Evolutionary conservation across 768 basidiomycete species (phyloP), one percentile per base, ranked within the genome.

Genomic region (Auricularia heimuer): DNA sequence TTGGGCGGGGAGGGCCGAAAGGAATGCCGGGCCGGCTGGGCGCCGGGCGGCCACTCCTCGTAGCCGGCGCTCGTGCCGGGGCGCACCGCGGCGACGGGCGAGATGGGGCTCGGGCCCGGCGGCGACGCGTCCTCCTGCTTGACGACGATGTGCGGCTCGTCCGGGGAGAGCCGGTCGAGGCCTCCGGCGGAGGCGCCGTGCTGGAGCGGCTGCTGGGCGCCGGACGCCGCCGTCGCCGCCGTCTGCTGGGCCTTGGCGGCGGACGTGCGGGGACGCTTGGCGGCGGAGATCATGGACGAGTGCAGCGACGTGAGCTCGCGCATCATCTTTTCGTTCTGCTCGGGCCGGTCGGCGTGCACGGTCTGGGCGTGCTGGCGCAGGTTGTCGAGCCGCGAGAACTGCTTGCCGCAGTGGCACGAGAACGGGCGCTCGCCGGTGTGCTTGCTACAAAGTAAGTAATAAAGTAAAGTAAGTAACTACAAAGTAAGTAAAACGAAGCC

Each of bases 381-480:
- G 72, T 98, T 98, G 77, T 98, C 96, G 73, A 98, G 87, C 12
- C 96, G 87, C 4, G 93, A 94, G 73, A 98, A 98, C 69, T 95
- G 89, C 75, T 96, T 95, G 12, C 87, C 84, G 79, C 96, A 98
- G 73, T 98, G 95, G 72, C 96, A 98, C 47, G 87, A 85, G 76
- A 98, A 98, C 18, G 96, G 96, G 21, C 94, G 87, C 74, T 98
- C 96, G 67, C 96, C 96, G 3, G 96, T 98, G 76, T 98, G 96
- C 83, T 98, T 98, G 69, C 95, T 98, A 77, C 16, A 42, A 42
- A 42, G 39, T 42, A 42, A 42, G 56, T 45, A 45, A 35, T 14
- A 18, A 29, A 51, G 47, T 21, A 10, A 18, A 45, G 44, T 45
- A 45, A 45, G 29, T 42, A 42, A 42, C 39, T 18, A 51, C 4